Conservation (phyloP, 1,139 yeast genomes). For the Taphrina confusa region DNA sequence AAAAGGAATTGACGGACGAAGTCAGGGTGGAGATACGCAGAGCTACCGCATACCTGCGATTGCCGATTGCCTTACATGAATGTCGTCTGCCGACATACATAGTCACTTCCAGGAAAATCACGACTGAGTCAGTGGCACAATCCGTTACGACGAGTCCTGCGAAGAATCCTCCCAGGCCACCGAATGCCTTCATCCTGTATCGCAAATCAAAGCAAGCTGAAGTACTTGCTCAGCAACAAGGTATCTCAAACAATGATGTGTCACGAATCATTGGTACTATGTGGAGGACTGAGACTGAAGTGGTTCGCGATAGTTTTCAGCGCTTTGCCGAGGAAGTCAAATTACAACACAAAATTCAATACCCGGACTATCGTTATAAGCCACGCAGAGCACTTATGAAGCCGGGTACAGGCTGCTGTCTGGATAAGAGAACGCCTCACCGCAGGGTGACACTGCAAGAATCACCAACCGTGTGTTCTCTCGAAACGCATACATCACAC, state of each 20-base stretch:
- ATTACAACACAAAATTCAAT: conserved; percentile 31
- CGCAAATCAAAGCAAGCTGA: conserved; percentile 32
- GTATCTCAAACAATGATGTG: conserved; percentile 34
- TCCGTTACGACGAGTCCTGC: not conserved
- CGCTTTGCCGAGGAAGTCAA: conserved; percentile 26
- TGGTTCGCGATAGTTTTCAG: conserved; percentile 24
- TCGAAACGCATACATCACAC: too few relatives aligned
- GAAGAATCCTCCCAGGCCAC: conserved; percentile 34
- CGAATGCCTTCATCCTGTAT: conserved; percentile 36
- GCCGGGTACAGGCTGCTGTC: not conserved
- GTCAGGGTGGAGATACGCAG: conserved; percentile 4
- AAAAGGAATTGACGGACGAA: conserved; percentile 6
- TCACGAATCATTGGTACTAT: conserved; percentile 35
- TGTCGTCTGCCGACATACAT: conserved; percentile 22
- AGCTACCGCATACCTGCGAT: not conserved
- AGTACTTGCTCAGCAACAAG: conserved; percentile 18
- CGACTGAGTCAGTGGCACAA: not conserved
- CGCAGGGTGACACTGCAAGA: too few relatives aligned
- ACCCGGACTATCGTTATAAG: conserved; percentile 34
- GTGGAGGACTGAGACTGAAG: conserved; percentile 32
- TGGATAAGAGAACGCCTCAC: too few relatives aligned
- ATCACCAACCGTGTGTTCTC: too few relatives aligned
- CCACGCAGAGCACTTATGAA: conserved; percentile 25
- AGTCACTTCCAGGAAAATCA: not conserved
- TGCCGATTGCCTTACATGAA: conserved; percentile 15